phyloP scores from a whole-genome alignment of 345 rosid genomes.

The Eutrema heterophyllum region DNA sequence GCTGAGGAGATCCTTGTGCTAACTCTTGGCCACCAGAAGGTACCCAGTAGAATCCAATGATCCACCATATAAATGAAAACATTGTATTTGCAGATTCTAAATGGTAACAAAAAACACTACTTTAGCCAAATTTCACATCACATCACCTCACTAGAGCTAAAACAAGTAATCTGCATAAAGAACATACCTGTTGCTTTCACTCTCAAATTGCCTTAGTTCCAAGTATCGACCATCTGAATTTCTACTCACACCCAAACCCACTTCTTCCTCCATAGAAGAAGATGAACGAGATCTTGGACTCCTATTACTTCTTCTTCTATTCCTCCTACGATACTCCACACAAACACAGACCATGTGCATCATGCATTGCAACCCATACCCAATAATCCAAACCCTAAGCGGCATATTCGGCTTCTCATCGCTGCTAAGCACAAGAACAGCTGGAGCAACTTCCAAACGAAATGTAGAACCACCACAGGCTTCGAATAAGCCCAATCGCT shows the following conservation, averaged over 20 bases:
- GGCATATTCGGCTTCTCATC: constrained; percentile 66
- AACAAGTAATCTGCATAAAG: not conserved
- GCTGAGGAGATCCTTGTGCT: constrained; percentile 68
- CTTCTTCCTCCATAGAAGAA: constrained; percentile 34
- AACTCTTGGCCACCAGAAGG: constrained; percentile 82
- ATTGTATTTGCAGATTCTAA: constrained; percentile 87
- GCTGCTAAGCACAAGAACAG: constrained; percentile 54
- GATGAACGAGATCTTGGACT: constrained; percentile 25
- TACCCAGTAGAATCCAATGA: constrained; percentile 95
- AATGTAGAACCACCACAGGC: constrained; percentile 81
- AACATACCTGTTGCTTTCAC: constrained; percentile 54
- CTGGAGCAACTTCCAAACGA: constrained; percentile 75
- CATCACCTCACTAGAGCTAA: not conserved
- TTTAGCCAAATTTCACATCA: constrained; percentile 8
- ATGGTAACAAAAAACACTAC: constrained; percentile 1
- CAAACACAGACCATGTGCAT: constrained; percentile 82
- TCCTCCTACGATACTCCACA: constrained; percentile 67
- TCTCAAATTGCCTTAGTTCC: constrained; percentile 48
- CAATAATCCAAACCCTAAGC: constrained; percentile 74
- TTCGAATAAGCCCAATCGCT: constrained; percentile 98
- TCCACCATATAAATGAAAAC: constrained; percentile 97
- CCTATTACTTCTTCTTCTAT: constrained; percentile 36
- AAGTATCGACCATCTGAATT: too few relatives aligned
- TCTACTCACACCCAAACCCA: too few relatives aligned
- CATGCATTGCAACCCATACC: constrained; percentile 78